phyloP scores from a whole-genome alignment of 345 rosid genomes.

The Citrus maxima region DNA sequence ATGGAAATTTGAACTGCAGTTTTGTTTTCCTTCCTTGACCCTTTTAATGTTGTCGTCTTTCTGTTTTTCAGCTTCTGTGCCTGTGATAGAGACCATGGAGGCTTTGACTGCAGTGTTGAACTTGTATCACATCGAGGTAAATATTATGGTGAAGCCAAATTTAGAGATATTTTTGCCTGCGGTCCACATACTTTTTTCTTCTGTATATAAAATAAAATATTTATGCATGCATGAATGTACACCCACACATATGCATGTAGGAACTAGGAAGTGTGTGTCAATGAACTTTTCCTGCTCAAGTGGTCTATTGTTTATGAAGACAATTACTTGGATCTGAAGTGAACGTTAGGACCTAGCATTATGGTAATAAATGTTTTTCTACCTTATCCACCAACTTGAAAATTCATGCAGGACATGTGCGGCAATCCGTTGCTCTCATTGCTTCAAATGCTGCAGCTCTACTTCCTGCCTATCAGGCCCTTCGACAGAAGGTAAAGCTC shows the following conservation, averaged over 20 bases:
- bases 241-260: no score
- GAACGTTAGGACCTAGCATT: not conserved
- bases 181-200: no score
- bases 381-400: conserved; percentile 20
- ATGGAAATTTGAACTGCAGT: conserved; percentile 8
- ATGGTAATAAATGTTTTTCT: conserved; percentile 6
- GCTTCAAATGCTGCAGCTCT: conserved; percentile 88
- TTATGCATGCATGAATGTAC: no score
- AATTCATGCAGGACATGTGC: conserved; percentile 60
- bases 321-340: not conserved
- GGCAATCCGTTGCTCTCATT: conserved; percentile 79
- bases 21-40: not conserved
- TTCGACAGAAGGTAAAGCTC: conserved; percentile 66
- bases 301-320: not conserved
- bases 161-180: not conserved
- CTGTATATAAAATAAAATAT: no score
- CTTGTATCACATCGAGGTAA: conserved; percentile 76
- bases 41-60: conserved; percentile 14
- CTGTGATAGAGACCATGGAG: conserved; percentile 92
- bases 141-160: not conserved
- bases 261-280: no score
- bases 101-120: conserved; percentile 87
- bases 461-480: conserved; percentile 88
- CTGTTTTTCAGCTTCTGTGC: conserved; percentile 71
- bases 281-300: not conserved